These are phyloP conservation scores for Leptoxyphium fumago DNA, from an alignment of 2,329 filamentous ascomycete species.

Conservation along the genomic window DNA sequence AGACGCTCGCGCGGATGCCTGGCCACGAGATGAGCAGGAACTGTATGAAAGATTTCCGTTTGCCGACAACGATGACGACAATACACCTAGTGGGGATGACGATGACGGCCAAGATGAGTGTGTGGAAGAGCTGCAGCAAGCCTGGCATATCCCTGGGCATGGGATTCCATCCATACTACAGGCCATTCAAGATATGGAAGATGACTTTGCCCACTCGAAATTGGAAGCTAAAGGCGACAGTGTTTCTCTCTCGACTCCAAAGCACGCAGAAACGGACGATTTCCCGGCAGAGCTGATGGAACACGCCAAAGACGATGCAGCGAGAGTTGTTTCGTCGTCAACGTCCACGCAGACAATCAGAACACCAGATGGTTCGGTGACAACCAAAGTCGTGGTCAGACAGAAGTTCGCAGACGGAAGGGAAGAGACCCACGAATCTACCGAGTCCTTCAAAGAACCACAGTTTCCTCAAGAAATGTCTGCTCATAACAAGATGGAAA, in stretches of 20 bases:
- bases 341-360: conserved; percentile 42
- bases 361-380: conserved; percentile 41
- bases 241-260: neutral
- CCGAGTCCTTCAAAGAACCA: conserved; percentile 26
- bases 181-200: neutral
- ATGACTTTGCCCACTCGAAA: neutral
- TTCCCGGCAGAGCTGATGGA: neutral
- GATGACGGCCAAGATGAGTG: neutral
- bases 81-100: neutral
- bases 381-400: conserved; percentile 42
- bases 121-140: neutral
- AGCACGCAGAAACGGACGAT: neutral
- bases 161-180: neutral
- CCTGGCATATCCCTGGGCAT: neutral
- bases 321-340: conserved; percentile 37
- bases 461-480: neutral
- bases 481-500: conserved; percentile 1
- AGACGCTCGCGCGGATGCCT: conserved; percentile 5
- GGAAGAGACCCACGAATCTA: conserved; percentile 43
- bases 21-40: conserved; percentile 34
- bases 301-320: neutral
- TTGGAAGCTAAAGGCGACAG: neutral
- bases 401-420: conserved; percentile 45
- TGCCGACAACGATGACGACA: conserved; percentile 3
- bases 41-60: conserved; percentile 35